A percentile compares a stretch with the other conserved stretches of the same genome.
These are phyloP conservation scores for Trichocladium uniseriatum DNA, from an alignment of 495 filamentous ascomycete genomes.

Conservation along the genomic window DNA sequence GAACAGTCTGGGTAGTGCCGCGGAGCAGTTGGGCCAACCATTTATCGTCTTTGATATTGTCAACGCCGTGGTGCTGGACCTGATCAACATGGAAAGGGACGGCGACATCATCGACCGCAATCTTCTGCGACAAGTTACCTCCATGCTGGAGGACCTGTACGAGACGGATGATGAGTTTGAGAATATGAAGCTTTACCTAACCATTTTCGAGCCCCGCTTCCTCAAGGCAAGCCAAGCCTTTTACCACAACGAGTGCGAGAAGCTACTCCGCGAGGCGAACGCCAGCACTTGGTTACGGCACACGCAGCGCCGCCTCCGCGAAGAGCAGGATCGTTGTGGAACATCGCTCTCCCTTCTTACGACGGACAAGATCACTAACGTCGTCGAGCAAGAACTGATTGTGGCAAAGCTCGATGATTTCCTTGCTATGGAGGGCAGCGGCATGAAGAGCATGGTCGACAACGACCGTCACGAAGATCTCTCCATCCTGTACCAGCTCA, in stretches of 20 bases:
- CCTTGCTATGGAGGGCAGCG: constrained; percentile 72
- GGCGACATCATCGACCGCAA: constrained; percentile 83
- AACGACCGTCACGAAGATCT: constrained; percentile 74
- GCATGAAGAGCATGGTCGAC: constrained; percentile 83
- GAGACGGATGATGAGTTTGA: constrained; percentile 66
- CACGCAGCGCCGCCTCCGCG: constrained; percentile 58
- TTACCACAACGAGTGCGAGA: constrained; percentile 64
- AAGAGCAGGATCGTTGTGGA: constrained; percentile 73
- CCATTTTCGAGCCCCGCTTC: constrained; percentile 72
- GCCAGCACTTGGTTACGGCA: constrained; percentile 77
- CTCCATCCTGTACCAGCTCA: constrained; percentile 64
- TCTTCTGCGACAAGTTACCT: constrained; percentile 70
- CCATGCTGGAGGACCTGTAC: constrained; percentile 88
- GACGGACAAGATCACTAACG: constrained; percentile 58
- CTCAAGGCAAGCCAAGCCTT: constrained; percentile 60
- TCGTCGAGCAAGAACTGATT: constrained; percentile 77
- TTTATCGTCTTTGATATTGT: constrained; percentile 57
- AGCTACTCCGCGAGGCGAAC: constrained; percentile 66
- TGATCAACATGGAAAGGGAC: constrained; percentile 84
- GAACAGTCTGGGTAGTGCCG: constrained; percentile 33
- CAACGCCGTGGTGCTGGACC: constrained; percentile 74
- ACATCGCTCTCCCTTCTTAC: constrained; percentile 67
- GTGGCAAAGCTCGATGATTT: constrained; percentile 67
- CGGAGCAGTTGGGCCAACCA: constrained; percentile 22
- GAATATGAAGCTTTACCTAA: constrained; percentile 72